A percentile compares a stretch with the other conserved stretches of the same genome.
Evolutionary conservation across 1,139 yeast species (phyloP).

Genomic region (Sugiyamaella japonica): DNA sequence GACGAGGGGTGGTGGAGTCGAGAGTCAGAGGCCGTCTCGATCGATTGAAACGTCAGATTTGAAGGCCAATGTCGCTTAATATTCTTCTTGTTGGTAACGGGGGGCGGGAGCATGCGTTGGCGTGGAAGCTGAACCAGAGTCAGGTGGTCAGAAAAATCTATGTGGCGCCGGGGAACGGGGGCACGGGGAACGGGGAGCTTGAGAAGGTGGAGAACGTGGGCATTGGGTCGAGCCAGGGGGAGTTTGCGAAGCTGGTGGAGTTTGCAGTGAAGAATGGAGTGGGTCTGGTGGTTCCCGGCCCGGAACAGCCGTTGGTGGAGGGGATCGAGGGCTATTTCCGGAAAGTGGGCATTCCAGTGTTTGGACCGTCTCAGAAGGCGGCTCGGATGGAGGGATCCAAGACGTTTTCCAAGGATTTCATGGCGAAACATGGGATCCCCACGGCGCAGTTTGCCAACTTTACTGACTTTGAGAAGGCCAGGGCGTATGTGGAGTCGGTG

Average conservation of each 20-base stretch:
- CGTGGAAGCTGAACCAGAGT: constrained; percentile 88
- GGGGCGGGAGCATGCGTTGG: constrained; percentile 97
- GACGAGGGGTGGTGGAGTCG: too few species aligned
- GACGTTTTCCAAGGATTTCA: constrained; percentile 89
- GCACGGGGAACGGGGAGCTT: constrained; percentile 56
- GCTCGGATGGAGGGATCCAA: constrained; percentile 97
- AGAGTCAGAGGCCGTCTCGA: not conserved
- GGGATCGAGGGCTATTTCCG: constrained; percentile 75
- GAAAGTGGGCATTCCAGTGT: constrained; percentile 84
- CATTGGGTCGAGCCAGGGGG: constrained; percentile 59
- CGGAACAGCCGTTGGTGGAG: constrained; percentile 98
- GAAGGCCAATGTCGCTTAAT: constrained; percentile 43
- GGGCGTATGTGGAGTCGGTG: constrained; percentile 60
- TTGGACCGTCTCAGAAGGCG: constrained; percentile 90
- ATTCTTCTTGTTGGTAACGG: constrained; percentile 93
- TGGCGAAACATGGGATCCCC: constrained; percentile 89
- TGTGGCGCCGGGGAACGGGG: constrained; percentile 98
- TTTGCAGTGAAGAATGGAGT: constrained; percentile 55
- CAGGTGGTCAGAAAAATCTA: constrained; percentile 66
- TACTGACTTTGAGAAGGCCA: constrained; percentile 72
- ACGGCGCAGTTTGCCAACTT: constrained; percentile 89
- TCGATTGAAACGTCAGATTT: not conserved
- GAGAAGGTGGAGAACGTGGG: constrained; percentile 69
- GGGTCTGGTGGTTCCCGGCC: constrained; percentile 89
- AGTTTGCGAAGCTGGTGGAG: constrained; percentile 55